Evolutionary conservation across 2,329 filamentous ascomycete genomes (phyloP), one percentile per base, ranked within the genome.

Genomic region (Aspergillus alliaceus): DNA sequence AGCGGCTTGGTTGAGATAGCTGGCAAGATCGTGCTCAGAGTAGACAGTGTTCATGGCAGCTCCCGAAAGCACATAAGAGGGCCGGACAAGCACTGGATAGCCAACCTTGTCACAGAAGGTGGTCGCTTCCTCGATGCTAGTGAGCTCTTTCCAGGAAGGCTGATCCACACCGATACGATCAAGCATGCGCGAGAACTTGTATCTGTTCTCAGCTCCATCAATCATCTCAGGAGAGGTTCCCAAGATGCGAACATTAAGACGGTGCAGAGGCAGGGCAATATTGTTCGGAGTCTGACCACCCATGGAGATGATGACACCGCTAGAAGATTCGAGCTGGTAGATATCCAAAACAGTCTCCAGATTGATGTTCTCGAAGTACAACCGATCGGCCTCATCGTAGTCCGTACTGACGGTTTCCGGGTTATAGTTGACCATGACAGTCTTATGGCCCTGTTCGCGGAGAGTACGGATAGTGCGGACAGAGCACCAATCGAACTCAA

Each of bases 31-130:
- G 72, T 93, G 90, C 79, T 96, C 88, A 0, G 93, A 97, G 80
- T 98, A 98, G 34, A 98, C 95, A 0, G 95, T 98, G 82, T 98
- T 99, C 95, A 99, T 99, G 18, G 95, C 95, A 48, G 95, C 95
- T 64, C 95, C 95, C 1, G 95, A 98, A 6, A 99, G 84, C 46
- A 99, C 95, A 70, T 99, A 99, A 0, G 95, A 98, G 3, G 95
- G 95, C 49, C 95, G 88, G 44, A 99, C 95, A 54, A 99, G 82
- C 51, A 98, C 95, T 2, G 95, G 95, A 75, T 98, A 99, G 11
- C 87, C 86, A 52, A 98, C 95, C 67, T 87, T 89, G 62, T 90
- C 82, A 73, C 93, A 97, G 81, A 99, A 99, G 2, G 82, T 81
- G 62, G 85, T 88, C 1, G 95, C 95, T 70, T 98, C 95, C 40